Evolutionary conservation across 1,284 basidiomycete genomes (phyloP).

Genomic region (Ganoderma multipileum): DNA sequence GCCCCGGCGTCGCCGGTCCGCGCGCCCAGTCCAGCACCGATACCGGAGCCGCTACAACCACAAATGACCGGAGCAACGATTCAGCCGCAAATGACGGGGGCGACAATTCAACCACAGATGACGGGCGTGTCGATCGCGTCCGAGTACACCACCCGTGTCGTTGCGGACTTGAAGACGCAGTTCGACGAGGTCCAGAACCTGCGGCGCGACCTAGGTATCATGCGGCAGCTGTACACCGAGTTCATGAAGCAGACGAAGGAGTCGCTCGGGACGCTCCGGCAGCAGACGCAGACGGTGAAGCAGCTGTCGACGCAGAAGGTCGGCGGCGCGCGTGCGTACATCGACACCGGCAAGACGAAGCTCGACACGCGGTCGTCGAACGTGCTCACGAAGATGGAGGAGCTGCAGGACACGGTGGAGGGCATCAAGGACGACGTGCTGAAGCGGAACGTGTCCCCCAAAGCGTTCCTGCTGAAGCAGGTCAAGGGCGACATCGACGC

Average conservation of each 20-base stretch:
- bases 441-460: constrained; percentile 88
- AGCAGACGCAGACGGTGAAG: constrained; percentile 87
- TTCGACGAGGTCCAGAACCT: constrained; percentile 95
- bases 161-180: constrained; percentile 87
- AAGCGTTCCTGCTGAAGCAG: constrained; percentile 73
- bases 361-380: constrained; percentile 91
- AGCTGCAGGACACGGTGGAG: constrained; percentile 93
- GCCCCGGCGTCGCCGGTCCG: constrained; percentile 10
- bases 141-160: constrained; percentile 74
- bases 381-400: constrained; percentile 92
- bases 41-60: constrained; percentile 46
- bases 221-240: constrained; percentile 94
- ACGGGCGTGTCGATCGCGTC: constrained; percentile 77
- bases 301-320: constrained; percentile 85
- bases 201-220: constrained; percentile 90
- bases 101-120: constrained; percentile 72
- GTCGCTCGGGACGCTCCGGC: constrained; percentile 77
- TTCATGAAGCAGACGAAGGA: constrained; percentile 93
- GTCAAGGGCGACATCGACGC: constrained; percentile 79
- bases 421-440: constrained; percentile 91
- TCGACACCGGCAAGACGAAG: constrained; percentile 91
- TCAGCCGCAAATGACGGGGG: constrained; percentile 62
- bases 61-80: not conserved
- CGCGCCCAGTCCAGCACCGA: constrained; percentile 31
- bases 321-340: constrained; percentile 87